These are phyloP conservation scores for Agaricus blazei DNA, from an alignment of 768 basidiomycete genomes.

Conservation along the genomic window DNA sequence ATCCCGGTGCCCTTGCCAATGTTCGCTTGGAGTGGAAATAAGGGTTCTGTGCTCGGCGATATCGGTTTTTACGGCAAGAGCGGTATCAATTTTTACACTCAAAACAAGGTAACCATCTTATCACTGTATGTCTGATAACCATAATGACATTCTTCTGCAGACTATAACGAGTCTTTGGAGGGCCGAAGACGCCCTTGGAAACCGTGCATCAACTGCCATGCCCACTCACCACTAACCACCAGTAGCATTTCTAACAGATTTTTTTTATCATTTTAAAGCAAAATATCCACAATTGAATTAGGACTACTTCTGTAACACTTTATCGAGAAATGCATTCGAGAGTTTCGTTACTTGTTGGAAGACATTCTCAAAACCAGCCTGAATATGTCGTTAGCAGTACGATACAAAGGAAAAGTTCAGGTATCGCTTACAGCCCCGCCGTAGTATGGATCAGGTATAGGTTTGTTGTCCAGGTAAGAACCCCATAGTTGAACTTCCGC, in stretches of 20 bases:
- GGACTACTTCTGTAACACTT: conserved; percentile 30
- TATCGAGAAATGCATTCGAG: conserved; percentile 77
- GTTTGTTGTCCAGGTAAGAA: conserved; percentile 62
- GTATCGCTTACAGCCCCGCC: conserved; percentile 49
- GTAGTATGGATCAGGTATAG: conserved; percentile 86
- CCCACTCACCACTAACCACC: conserved; percentile 62
- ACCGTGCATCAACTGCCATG: conserved; percentile 81
- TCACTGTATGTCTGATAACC: neutral
- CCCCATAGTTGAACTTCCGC: conserved; percentile 78
- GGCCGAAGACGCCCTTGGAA: conserved; percentile 76
- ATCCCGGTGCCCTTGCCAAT: conserved; percentile 90
- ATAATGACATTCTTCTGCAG: conserved; percentile 29
- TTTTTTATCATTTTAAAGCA: neutral
- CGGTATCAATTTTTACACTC: conserved; percentile 94
- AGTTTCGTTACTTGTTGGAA: conserved; percentile 72
- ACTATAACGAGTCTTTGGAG: conserved; percentile 93
- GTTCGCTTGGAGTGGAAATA: conserved; percentile 97
- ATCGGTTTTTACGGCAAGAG: conserved; percentile 84
- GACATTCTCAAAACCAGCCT: conserved; percentile 73
- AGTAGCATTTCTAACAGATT: neutral
- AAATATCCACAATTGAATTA: neutral
- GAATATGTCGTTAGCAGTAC: neutral
- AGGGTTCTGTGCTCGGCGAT: conserved; percentile 69
- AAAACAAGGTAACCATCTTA: conserved; percentile 64
- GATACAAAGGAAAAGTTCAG: neutral